phyloP scores from a whole-genome alignment of 2,329 filamentous ascomycete species.

The Sarocladium oryzae region DNA sequence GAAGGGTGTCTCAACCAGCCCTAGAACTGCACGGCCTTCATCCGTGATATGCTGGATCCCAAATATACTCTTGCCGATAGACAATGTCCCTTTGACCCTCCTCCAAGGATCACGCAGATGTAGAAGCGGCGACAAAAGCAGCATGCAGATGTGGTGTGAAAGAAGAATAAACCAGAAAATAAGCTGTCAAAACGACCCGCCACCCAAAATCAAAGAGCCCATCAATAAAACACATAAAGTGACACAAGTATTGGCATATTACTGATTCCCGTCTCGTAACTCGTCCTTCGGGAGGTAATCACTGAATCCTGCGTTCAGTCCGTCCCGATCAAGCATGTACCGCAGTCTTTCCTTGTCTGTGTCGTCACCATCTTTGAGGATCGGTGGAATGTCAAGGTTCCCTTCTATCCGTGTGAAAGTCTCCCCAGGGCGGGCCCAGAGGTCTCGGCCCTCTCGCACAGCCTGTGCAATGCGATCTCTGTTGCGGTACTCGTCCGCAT shows the following conservation, averaged over 20 bases:
- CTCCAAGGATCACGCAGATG: not conserved
- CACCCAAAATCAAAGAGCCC: slow-evolving; percentile 3
- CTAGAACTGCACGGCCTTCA: not conserved
- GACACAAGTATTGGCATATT: slow-evolving; percentile 6
- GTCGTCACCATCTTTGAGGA: slow-evolving; percentile 26
- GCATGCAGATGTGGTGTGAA: not conserved
- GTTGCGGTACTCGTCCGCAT: slow-evolving; percentile 41
- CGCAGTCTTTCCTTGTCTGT: slow-evolving; percentile 31
- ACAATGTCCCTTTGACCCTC: not conserved
- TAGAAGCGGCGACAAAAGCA: not conserved
- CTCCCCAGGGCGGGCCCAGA: slow-evolving; percentile 46
- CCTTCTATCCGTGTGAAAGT: slow-evolving; percentile 40
- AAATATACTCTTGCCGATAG: not conserved
- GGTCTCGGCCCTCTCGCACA: slow-evolving; percentile 45
- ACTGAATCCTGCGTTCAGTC: slow-evolving; percentile 38
- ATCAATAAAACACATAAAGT: slow-evolving; percentile 6
- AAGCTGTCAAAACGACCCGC: slow-evolving; percentile 1
- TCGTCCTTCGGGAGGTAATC: slow-evolving; percentile 31
- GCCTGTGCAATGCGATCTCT: slow-evolving; percentile 40
- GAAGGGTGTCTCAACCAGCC: not conserved
- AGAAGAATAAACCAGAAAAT: slow-evolving; percentile 4
- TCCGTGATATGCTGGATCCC: not conserved
- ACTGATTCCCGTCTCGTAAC: slow-evolving; percentile 4
- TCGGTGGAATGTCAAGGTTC: slow-evolving; percentile 47
- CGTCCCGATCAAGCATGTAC: slow-evolving; percentile 41